phyloP scores from a whole-genome alignment of 257 asterid species.

The Rhazya stricta region DNA sequence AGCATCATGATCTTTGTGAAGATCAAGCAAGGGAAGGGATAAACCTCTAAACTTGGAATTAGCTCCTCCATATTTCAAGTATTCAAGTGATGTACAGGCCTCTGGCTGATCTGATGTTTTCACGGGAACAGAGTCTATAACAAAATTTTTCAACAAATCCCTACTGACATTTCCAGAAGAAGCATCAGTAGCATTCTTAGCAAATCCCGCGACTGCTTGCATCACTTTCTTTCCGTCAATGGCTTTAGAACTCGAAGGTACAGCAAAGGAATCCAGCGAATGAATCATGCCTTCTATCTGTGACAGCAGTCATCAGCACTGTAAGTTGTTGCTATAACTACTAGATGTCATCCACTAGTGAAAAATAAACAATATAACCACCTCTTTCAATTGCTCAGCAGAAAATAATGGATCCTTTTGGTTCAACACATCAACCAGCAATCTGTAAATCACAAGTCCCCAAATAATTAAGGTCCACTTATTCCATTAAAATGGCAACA shows the following conservation, averaged over 20 bases:
- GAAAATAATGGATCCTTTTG: constrained; percentile 57
- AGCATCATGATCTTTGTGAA: constrained; percentile 86
- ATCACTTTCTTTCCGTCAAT: constrained; percentile 26
- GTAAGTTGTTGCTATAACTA: constrained; percentile 23
- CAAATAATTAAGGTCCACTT: constrained; percentile 4
- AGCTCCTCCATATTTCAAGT: constrained; percentile 29
- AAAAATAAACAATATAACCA: constrained; percentile 18
- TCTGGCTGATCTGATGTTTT: constrained; percentile 35
- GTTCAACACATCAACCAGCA: constrained; percentile 50
- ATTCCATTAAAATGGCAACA: neutral
- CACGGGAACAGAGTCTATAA: constrained; percentile 25
- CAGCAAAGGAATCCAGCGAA: constrained; percentile 33
- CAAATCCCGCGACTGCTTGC: constrained; percentile 21
- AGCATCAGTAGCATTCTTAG: constrained; percentile 23
- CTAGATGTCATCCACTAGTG: neutral
- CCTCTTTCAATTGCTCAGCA: constrained; percentile 67
- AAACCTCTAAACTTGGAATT: constrained; percentile 50
- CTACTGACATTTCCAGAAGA: constrained; percentile 29
- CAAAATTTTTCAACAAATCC: constrained; percentile 27
- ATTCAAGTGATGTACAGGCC: constrained; percentile 21
- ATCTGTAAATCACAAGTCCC: constrained; percentile 39
- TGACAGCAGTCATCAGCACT: constrained; percentile 24
- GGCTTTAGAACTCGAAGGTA: constrained; percentile 23
- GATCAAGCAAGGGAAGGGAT: constrained; percentile 77
- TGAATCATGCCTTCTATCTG: constrained; percentile 58